Percentiles rank a stretch among this genome's conserved stretches.
Conservation (phyloP, 352 stramenopile genomes). For the Phytophthora macrochlamydospora region DNA sequence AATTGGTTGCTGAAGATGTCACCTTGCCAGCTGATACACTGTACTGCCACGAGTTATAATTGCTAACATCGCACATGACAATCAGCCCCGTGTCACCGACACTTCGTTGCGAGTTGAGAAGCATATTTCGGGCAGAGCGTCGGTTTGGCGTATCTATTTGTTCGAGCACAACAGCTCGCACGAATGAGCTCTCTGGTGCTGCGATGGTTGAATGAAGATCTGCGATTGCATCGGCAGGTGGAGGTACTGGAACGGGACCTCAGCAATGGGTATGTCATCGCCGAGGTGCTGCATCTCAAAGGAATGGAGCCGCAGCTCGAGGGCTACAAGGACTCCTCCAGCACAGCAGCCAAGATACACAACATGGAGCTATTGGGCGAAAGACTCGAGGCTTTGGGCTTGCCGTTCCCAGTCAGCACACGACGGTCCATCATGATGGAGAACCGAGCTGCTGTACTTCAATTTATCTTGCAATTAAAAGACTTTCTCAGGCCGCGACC, state of each 20-base stretch:
- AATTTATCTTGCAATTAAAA: conserved; percentile 71
- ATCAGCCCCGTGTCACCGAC: too few relatives aligned
- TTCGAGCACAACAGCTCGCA: neutral
- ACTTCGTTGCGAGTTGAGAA: neutral
- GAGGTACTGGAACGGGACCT: conserved; percentile 61
- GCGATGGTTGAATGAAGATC: conserved; percentile 72
- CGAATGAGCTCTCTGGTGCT: conserved; percentile 65
- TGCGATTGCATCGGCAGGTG: conserved; percentile 53
- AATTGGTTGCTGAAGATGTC: neutral
- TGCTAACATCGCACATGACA: too few relatives aligned
- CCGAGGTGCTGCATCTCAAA: conserved; percentile 57
- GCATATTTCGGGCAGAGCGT: conserved; percentile 34
- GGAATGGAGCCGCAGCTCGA: conserved; percentile 56
- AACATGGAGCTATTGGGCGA: conserved; percentile 66
- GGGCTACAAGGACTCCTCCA: conserved; percentile 43
- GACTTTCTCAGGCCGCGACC: conserved; percentile 41
- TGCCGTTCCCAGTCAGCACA: conserved; percentile 49
- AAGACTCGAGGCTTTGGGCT: conserved; percentile 39
- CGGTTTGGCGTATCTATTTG: conserved; percentile 12
- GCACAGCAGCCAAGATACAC: conserved; percentile 45
- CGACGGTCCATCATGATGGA: conserved; percentile 74
- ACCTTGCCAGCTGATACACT: too few relatives aligned
- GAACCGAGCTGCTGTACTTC: conserved; percentile 50
- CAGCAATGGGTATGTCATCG: conserved; percentile 73
- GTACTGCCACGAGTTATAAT: too few relatives aligned